These are phyloP conservation scores for Bruguiera sexangula DNA, from an alignment of 345 rosid species.

Conservation along the genomic window DNA sequence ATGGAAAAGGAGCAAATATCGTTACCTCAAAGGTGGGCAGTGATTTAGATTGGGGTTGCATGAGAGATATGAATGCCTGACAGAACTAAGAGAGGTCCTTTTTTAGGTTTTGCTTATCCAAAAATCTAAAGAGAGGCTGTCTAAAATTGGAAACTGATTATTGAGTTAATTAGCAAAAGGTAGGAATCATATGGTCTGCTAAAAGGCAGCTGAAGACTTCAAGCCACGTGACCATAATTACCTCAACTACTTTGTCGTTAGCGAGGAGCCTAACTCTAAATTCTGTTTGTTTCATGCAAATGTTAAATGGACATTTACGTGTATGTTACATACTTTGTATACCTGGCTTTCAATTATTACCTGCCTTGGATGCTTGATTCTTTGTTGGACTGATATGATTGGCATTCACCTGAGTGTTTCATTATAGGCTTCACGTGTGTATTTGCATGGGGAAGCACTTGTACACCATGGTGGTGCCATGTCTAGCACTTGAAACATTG, in stretches of 20 bases:
- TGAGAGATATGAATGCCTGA: neutral
- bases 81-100: neutral
- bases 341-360: too few species aligned
- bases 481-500: neutral
- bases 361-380: neutral
- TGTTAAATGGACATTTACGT: too few species aligned
- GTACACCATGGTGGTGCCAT: neutral
- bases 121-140: neutral
- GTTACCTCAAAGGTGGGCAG: conserved; percentile 1
- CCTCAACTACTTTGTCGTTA: neutral
- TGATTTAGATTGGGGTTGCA: conserved; percentile 3
- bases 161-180: neutral
- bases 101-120: neutral
- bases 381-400: neutral
- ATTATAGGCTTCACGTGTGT: neutral
- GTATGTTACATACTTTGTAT: too few species aligned
- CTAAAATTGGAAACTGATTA: neutral
- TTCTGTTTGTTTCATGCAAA: neutral
- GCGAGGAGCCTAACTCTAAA: neutral
- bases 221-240: neutral
- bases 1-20: neutral
- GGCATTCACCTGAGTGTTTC: neutral
- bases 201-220: neutral
- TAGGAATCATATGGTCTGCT: neutral
- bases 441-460: conserved; percentile 1